A percentile compares a stretch with the other conserved stretches of the same genome.
phyloP scores from a whole-genome alignment of 2,329 filamentous ascomycete genomes.

The Diaporthe nobilis region DNA sequence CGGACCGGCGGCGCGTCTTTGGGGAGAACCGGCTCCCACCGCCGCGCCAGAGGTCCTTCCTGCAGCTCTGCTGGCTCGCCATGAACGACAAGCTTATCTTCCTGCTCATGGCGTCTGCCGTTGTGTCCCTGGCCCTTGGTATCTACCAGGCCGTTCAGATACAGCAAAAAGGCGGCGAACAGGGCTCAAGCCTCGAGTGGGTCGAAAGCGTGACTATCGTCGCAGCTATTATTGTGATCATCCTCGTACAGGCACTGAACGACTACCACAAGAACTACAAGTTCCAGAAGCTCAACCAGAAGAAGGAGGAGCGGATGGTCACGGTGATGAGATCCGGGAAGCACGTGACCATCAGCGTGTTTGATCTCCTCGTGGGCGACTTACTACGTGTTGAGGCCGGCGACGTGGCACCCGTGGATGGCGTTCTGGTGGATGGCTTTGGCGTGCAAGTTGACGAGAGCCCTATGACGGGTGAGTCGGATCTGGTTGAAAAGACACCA shows the following conservation, averaged over 20 bases:
- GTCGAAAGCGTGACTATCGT: conserved; percentile 87
- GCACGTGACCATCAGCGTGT: conserved; percentile 77
- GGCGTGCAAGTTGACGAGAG: conserved; percentile 81
- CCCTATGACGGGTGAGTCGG: conserved; percentile 82
- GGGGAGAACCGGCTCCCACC: conserved; percentile 78
- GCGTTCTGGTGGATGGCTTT: conserved; percentile 77
- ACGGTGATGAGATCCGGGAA: conserved; percentile 83
- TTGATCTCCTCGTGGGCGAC: conserved; percentile 81
- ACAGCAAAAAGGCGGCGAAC: conserved; percentile 51
- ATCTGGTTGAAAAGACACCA: conserved; percentile 76
- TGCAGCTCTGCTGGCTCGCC: conserved; percentile 82
- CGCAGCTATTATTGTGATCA: conserved; percentile 75
- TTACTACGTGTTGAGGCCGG: conserved; percentile 81
- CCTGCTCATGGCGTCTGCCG: conserved; percentile 77
- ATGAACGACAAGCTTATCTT: conserved; percentile 88
- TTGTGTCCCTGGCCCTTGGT: conserved; percentile 81
- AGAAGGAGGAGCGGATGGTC: conserved; percentile 82
- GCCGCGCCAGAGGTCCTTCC: conserved; percentile 77
- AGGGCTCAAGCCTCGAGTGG: conserved; percentile 77
- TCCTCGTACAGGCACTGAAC: conserved; percentile 57
- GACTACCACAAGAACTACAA: conserved; percentile 88
- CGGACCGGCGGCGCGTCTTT: conserved; percentile 78
- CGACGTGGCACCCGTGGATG: conserved; percentile 79
- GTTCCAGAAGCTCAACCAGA: conserved; percentile 84
- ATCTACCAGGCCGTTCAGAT: conserved; percentile 72